phyloP scores from a whole-genome alignment of 805 yeast species.

The Komagataella pastoris region DNA sequence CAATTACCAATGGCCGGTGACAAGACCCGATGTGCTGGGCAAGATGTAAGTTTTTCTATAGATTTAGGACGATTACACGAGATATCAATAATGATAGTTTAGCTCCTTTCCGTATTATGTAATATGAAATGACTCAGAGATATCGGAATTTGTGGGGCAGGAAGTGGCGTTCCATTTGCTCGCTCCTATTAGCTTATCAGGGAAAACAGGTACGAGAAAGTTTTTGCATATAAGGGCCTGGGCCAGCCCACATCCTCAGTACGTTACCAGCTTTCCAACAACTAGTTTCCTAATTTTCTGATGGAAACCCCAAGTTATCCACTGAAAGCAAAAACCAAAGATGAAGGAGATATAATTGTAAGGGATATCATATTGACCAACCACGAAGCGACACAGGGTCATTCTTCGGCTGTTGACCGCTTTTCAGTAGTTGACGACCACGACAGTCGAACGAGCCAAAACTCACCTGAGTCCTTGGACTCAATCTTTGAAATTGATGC shows the following conservation, averaged over 20 bases:
- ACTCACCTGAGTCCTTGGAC: neutral
- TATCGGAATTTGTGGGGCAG: neutral
- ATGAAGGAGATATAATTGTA: neutral
- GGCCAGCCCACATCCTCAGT: too few relatives aligned
- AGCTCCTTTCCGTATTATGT: neutral
- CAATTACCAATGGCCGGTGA: constrained; percentile 85
- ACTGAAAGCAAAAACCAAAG: neutral
- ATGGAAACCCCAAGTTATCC: neutral
- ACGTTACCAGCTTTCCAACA: too few relatives aligned
- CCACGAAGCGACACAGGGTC: neutral
- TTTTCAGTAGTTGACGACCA: neutral
- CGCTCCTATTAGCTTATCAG: neutral
- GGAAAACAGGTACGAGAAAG: too few relatives aligned
- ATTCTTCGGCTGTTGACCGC: neutral
- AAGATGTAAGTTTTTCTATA: constrained; percentile 10
- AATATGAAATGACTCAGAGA: neutral
- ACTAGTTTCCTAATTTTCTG: neutral
- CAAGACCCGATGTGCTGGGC: constrained; percentile 30
- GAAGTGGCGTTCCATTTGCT: neutral
- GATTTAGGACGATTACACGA: neutral
- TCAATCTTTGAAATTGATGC: constrained; percentile 5
- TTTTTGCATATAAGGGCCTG: too few relatives aligned
- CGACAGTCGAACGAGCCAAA: neutral
- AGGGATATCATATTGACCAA: neutral
- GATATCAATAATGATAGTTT: neutral